Percentiles rank a stretch among this genome's conserved stretches.
Conservation (phyloP, 2,329 filamentous ascomycete genomes). For the Aureobasidium sp. region DNA sequence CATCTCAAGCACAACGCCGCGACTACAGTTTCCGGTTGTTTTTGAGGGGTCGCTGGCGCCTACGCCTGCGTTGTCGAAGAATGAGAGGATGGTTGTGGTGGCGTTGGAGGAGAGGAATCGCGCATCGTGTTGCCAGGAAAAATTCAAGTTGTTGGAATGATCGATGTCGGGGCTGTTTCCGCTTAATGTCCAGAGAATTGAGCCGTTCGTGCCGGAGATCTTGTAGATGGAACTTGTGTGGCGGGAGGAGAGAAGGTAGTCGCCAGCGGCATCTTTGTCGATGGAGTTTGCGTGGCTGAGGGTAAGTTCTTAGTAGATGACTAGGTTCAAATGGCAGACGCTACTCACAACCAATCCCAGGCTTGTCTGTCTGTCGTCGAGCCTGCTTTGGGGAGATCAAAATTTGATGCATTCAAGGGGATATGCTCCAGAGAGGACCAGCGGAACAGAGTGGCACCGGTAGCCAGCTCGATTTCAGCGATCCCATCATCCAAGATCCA, state of each 20-base stretch:
- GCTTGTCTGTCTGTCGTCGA: neutral
- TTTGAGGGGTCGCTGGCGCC: neutral
- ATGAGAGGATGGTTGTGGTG: constrained; percentile 6
- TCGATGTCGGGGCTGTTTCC: constrained; percentile 26
- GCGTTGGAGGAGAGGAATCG: constrained; percentile 20
- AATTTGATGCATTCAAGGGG: constrained; percentile 27
- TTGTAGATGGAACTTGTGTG: constrained; percentile 34
- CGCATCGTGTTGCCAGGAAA: constrained; percentile 34
- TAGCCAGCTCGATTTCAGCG: constrained; percentile 29
- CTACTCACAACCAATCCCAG: constrained; percentile 19
- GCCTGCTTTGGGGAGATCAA: neutral
- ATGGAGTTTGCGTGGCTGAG: constrained; percentile 33
- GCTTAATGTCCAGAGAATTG: constrained; percentile 34
- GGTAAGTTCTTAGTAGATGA: neutral
- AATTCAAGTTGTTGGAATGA: constrained; percentile 24
- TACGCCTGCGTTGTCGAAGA: constrained; percentile 14
- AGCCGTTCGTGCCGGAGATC: constrained; percentile 29
- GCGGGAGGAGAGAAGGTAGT: constrained; percentile 34
- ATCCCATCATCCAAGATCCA: constrained; percentile 29
- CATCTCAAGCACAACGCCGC: constrained; percentile 9
- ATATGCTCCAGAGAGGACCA: constrained; percentile 27
- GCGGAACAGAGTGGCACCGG: constrained; percentile 26
- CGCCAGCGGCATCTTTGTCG: constrained; percentile 32
- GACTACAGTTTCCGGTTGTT: neutral
- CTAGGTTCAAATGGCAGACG: neutral